Base-by-base conservation (phyloP, 306 rosid species). In the Cicer pinnatifidum region DNA sequence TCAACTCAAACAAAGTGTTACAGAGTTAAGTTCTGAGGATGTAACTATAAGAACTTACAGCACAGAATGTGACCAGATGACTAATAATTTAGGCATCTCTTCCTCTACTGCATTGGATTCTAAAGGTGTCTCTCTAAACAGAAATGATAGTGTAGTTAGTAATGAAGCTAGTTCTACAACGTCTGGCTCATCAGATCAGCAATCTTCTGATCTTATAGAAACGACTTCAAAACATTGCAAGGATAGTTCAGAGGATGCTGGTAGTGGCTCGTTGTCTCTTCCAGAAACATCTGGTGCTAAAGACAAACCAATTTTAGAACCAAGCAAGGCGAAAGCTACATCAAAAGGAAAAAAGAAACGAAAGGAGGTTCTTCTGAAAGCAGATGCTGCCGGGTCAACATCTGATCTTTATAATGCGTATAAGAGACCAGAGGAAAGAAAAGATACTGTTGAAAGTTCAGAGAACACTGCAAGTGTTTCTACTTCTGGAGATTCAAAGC, bases 361-460 rank as follows among this genome's bases (percentile, higher is more conserved):
- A 9, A 89, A 33, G 77, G 95, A 89, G 46, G 4, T 62, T 72
- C 93, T 88, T 83, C 82, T 41, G 56, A 87, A 84, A 88, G 99
- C 99, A 53, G 99, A 94, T 86, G 99, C 99, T 88, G 88, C 95
- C 6, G 97, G 99, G 40, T 57, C 82, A 16, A 85, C 88, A 13
- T 82, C 95, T 81, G 97, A 94, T 84, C 96, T 94, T 64, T 94
- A 94, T 80, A 89, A 80, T 73, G 99, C 99, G 2, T 94, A 91
- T 17, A 94, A 89, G 90, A 81, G 88, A 70, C 93, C 97, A 2
- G 96, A 85, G 73, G 99, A 88, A 73, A 89, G 82, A 85, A 89
- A 89, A 79, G 96, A 87, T 52, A 62, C 72, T 77, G 67, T 28
- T 37, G 5, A 8, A 48, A 79, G 48, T 80, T 39, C 83, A 17